These are phyloP conservation scores for Neurospora sp. DNA, from an alignment of 495 filamentous ascomycete genomes.

Conservation along the genomic window DNA sequence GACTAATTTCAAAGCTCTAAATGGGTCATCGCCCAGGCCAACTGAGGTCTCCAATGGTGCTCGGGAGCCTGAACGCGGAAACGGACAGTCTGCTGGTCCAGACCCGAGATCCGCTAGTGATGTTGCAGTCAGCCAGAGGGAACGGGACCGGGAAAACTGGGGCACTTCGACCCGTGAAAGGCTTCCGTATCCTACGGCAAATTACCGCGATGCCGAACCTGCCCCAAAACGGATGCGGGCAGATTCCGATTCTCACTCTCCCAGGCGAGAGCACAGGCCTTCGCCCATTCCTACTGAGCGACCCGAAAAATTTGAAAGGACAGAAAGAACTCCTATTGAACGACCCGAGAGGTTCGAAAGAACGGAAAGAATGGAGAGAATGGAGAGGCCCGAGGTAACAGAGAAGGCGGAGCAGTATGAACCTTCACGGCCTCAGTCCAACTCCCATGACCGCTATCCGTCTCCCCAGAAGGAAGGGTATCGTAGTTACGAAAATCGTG, in stretches of 20 bases:
- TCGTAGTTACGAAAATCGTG: conserved; percentile 24
- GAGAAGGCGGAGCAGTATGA: conserved; percentile 19
- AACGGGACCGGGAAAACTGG: conserved; percentile 17
- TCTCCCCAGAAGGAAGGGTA: conserved; percentile 27
- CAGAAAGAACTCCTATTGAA: conserved; percentile 2
- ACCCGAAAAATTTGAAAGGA: conserved; percentile 8
- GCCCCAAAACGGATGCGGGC: conserved; percentile 47
- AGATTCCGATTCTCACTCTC: conserved; percentile 27
- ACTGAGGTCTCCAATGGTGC: conserved; percentile 22
- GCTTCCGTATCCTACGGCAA: conserved; percentile 23
- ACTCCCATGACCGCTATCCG: conserved; percentile 32
- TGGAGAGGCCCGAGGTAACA: not conserved
- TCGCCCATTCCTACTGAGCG: conserved; percentile 7
- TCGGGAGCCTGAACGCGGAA: conserved; percentile 15
- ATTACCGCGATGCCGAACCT: conserved; percentile 28
- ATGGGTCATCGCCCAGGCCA: conserved; percentile 35
- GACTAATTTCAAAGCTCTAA: conserved; percentile 38
- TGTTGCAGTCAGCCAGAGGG: conserved; percentile 16
- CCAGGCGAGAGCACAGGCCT: conserved; percentile 19
- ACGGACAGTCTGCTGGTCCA: conserved; percentile 11
- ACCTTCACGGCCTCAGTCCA: conserved; percentile 21
- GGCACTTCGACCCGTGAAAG: conserved; percentile 25
- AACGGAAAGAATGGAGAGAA: not conserved
- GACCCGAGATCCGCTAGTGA: conserved; percentile 25
- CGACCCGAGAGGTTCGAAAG: not conserved